phyloP scores from a whole-genome alignment of 352 stramenopile species.

The Phytophthora syringae region DNA sequence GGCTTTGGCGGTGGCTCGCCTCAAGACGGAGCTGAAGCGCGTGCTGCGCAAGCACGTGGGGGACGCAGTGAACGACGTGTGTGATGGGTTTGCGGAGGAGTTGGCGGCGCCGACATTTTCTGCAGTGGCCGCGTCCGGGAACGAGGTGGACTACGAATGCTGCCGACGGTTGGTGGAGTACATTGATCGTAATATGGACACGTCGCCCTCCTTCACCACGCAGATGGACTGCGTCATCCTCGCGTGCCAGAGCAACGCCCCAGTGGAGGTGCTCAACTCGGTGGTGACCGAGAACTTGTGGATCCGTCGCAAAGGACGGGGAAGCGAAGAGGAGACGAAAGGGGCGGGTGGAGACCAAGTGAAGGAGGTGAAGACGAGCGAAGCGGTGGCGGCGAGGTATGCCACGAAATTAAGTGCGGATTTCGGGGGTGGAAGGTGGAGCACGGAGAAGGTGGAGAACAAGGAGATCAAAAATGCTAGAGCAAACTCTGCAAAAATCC shows the following conservation, averaged over 20 bases:
- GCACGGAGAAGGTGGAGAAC: neutral
- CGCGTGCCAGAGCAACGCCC: conserved; percentile 57
- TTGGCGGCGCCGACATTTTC: neutral
- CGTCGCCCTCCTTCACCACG: conserved; percentile 49
- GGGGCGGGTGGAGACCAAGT: neutral
- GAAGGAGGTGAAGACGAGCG: conserved; percentile 15
- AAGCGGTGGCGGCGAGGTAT: neutral
- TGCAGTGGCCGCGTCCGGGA: neutral
- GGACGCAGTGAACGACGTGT: conserved; percentile 48
- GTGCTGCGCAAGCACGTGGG: conserved; percentile 39
- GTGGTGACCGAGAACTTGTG: conserved; percentile 36
- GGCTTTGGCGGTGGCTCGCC: neutral
- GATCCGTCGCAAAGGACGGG: neutral
- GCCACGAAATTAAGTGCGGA: neutral
- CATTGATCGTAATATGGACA: conserved; percentile 60
- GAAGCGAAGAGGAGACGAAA: neutral
- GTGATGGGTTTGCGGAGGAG: conserved; percentile 27
- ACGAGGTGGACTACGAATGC: conserved; percentile 52
- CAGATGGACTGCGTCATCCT: conserved; percentile 76
- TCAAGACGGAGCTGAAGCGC: conserved; percentile 30
- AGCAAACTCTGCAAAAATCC: neutral
- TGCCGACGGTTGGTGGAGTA: conserved; percentile 57
- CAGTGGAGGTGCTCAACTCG: conserved; percentile 41
- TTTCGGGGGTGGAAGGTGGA: neutral
- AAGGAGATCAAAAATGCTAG: neutral